Conservation (phyloP, 352 stramenopile genomes). For the Plasmopara halstedii region DNA sequence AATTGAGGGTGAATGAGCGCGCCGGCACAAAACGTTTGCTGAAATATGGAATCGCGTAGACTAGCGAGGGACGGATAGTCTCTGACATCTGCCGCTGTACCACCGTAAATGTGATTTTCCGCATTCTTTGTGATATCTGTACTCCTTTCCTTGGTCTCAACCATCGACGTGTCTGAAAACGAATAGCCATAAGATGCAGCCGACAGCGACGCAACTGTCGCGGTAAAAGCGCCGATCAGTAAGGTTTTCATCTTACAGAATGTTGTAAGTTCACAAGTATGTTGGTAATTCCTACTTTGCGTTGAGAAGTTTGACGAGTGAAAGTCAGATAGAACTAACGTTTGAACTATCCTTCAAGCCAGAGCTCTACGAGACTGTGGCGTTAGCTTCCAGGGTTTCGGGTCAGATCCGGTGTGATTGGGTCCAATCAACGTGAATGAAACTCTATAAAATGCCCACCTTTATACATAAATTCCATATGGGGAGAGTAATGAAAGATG, state of each 20-base stretch:
- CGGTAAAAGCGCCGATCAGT: conserved; percentile 5
- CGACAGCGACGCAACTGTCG: conserved; percentile 6
- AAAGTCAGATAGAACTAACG: too few species aligned
- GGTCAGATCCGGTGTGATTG: too few species aligned
- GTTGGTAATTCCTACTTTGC: not conserved
- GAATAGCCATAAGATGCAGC: conserved; percentile 10
- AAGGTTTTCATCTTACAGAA: conserved; percentile 15
- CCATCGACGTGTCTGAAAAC: conserved; percentile 8
- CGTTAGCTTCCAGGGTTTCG: too few species aligned
- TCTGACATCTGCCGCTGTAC: conserved; percentile 8
- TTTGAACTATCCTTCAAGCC: too few species aligned
- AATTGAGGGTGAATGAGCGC: conserved; percentile 49
- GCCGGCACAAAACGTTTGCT: conserved; percentile 44
- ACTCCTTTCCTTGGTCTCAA: not conserved
- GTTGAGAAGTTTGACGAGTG: too few species aligned
- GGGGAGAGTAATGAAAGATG: too few species aligned
- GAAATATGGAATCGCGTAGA: conserved; percentile 29
- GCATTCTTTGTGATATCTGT: conserved; percentile 16
- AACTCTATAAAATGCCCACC: too few species aligned
- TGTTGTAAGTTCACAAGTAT: not conserved
- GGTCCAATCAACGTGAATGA: too few species aligned
- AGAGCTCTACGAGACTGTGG: too few species aligned
- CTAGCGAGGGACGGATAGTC: conserved; percentile 49
- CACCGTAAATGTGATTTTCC: conserved; percentile 18
- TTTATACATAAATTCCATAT: too few species aligned